phyloP scores from a whole-genome alignment of 129 eudicot genomes.

The Cynara cardunculus region DNA sequence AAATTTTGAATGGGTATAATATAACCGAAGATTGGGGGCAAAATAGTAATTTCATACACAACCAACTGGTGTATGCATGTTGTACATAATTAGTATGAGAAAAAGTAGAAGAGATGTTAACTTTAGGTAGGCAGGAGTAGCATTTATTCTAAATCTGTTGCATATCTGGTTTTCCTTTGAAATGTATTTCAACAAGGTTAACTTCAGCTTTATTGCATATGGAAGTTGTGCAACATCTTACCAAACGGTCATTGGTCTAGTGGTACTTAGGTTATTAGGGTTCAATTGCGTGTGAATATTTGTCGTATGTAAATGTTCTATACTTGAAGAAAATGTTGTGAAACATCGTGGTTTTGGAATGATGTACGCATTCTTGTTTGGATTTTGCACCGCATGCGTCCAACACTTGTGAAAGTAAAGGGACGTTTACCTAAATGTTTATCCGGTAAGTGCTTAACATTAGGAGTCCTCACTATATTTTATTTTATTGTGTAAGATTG shows the following conservation, averaged over 20 bases:
- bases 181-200: not conserved
- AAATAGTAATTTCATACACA: not conserved
- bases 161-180: not conserved
- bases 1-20: constrained; percentile 56
- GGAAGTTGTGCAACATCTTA: not conserved
- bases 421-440: too few relatives aligned
- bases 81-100: not conserved
- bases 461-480: too few relatives aligned
- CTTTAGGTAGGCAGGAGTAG: not conserved
- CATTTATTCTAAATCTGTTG: not conserved
- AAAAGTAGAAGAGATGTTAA: not conserved
- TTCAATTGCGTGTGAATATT: not conserved
- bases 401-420: too few relatives aligned
- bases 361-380: not conserved
- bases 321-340: not conserved
- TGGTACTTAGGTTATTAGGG: not conserved
- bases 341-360: not conserved
- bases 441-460: too few relatives aligned
- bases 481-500: too few relatives aligned
- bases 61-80: not conserved
- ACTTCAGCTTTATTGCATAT: not conserved
- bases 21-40: too few relatives aligned
- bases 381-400: not conserved
- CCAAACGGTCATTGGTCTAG: not conserved
- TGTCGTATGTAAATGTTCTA: not conserved